These are phyloP conservation scores for Claviceps arundinis DNA, from an alignment of 2,329 filamentous ascomycete species.

Conservation along the genomic window DNA sequence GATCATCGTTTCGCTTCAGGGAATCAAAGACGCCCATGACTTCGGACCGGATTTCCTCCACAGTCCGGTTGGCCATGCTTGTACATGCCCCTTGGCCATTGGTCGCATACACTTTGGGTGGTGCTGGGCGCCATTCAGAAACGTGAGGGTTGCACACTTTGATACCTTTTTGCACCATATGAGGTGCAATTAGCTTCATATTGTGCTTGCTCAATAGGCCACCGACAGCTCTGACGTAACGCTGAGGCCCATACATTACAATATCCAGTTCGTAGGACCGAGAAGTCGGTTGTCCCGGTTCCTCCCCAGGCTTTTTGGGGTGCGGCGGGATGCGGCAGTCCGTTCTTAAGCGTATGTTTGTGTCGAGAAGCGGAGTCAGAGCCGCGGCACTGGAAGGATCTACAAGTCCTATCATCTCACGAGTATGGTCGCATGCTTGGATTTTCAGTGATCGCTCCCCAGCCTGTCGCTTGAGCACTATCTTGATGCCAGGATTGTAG, in stretches of 20 bases:
- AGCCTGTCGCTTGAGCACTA: slow-evolving; percentile 49
- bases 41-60: slow-evolving; percentile 76
- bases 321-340: slow-evolving; percentile 59
- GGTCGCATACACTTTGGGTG: slow-evolving; percentile 20
- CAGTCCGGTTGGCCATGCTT: slow-evolving; percentile 42
- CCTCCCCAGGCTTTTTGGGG: slow-evolving; percentile 48
- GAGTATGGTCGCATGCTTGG: slow-evolving; percentile 58
- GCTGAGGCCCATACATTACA: slow-evolving; percentile 66
- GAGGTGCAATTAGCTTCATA: slow-evolving; percentile 53
- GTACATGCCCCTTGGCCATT: slow-evolving; percentile 15
- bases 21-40: slow-evolving; percentile 82
- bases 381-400: slow-evolving; percentile 53
- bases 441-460: slow-evolving; percentile 48
- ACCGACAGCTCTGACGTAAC: slow-evolving; percentile 52
- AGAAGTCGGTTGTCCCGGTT: slow-evolving; percentile 48
- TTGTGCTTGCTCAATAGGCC: slow-evolving; percentile 48
- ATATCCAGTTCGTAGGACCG: slow-evolving; percentile 51
- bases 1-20: slow-evolving; percentile 58
- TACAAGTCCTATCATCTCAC: slow-evolving; percentile 61
- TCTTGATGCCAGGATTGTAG: slow-evolving; percentile 63
- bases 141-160: slow-evolving; percentile 67
- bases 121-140: slow-evolving; percentile 31
- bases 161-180: slow-evolving; percentile 52
- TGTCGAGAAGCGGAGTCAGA: slow-evolving; percentile 62
- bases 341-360: slow-evolving; percentile 50